Conservation (phyloP, 1,284 basidiomycete genomes). For the Vanrija sp. region DNA sequence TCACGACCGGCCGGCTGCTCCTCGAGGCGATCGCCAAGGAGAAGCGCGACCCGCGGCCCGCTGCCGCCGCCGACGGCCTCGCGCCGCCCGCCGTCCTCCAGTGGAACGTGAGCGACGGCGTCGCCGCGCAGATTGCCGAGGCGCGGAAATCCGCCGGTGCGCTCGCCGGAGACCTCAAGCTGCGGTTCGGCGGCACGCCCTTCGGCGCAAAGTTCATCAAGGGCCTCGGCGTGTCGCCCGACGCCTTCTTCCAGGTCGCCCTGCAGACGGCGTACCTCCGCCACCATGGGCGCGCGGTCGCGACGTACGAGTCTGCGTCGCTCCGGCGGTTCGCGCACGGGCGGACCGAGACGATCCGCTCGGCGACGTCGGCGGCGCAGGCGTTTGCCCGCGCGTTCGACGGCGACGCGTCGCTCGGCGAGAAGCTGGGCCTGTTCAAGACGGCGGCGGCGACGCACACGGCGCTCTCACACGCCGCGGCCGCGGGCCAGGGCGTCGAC, state of each 20-base stretch:
- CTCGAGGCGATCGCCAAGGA: constrained; percentile 9
- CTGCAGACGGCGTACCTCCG: constrained; percentile 10
- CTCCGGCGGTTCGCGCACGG: constrained; percentile 12
- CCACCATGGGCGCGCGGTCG: constrained; percentile 4
- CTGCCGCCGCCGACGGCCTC: not conserved
- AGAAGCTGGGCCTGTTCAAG: constrained; percentile 9
- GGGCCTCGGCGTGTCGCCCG: constrained; percentile 10
- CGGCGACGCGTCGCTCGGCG: not conserved
- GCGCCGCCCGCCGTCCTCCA: constrained; percentile 1
- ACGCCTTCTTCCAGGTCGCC: constrained; percentile 18
- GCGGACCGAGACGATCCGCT: constrained; percentile 13
- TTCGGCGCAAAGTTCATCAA: constrained; percentile 15
- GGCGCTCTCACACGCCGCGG: constrained; percentile 5
- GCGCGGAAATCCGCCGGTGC: not conserved
- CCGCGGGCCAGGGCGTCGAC: constrained; percentile 10
- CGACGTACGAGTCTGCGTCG: constrained; percentile 13
- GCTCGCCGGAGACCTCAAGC: constrained; percentile 8
- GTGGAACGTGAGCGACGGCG: constrained; percentile 8
- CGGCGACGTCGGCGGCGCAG: constrained; percentile 3
- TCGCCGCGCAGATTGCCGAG: constrained; percentile 1
- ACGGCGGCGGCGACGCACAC: constrained; percentile 4
- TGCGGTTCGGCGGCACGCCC: not conserved
- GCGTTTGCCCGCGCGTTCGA: constrained; percentile 3
- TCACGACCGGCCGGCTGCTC: constrained; percentile 12
- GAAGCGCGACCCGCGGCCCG: not conserved